Percentiles rank a stretch among this genome's conserved stretches.
Conservation (phyloP, 352 stramenopile genomes). For the Porosira glacialis region DNA sequence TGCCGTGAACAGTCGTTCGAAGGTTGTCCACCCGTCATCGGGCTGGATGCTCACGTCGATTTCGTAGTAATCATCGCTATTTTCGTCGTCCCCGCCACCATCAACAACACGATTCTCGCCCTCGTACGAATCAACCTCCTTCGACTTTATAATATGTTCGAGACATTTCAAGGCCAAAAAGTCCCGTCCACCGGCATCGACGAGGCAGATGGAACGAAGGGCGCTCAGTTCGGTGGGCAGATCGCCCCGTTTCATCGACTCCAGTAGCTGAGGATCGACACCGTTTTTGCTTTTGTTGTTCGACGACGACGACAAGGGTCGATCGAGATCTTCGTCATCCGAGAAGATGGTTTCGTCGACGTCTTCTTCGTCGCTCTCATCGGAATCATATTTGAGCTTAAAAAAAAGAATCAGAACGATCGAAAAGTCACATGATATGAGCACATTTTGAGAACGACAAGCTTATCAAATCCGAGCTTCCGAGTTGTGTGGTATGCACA, state of each 20-base stretch:
- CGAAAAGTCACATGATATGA: slow-evolving; percentile 1
- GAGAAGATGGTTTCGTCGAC: slow-evolving; percentile 56
- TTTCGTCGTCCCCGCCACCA: slow-evolving; percentile 14
- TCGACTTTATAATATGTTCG: slow-evolving; percentile 39
- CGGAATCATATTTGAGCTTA: slow-evolving; percentile 46
- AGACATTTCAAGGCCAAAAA: slow-evolving; percentile 69
- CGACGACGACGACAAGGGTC: no score
- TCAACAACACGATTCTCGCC: slow-evolving; percentile 8
- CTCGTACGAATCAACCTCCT: slow-evolving; percentile 33
- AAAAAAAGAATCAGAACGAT: background rate
- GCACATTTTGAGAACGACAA: background rate
- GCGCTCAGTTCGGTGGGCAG: slow-evolving; percentile 66
- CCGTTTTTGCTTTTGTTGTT: no score
- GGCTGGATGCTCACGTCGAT: slow-evolving; percentile 5
- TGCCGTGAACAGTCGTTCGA: no score
- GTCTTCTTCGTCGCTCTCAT: slow-evolving; percentile 51
- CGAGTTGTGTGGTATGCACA: no score
- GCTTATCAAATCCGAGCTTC: background rate
- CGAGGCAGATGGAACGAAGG: slow-evolving; percentile 60
- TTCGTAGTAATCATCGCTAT: slow-evolving; percentile 10
- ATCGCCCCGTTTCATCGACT: slow-evolving; percentile 53
- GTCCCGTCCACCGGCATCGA: slow-evolving; percentile 58
- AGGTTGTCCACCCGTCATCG: no score
- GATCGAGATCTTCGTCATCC: slow-evolving; percentile 74
- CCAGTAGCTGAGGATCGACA: slow-evolving; percentile 46